phyloP scores from a whole-genome alignment of 2,329 filamentous ascomycete genomes.

The Fusarium sp. region DNA sequence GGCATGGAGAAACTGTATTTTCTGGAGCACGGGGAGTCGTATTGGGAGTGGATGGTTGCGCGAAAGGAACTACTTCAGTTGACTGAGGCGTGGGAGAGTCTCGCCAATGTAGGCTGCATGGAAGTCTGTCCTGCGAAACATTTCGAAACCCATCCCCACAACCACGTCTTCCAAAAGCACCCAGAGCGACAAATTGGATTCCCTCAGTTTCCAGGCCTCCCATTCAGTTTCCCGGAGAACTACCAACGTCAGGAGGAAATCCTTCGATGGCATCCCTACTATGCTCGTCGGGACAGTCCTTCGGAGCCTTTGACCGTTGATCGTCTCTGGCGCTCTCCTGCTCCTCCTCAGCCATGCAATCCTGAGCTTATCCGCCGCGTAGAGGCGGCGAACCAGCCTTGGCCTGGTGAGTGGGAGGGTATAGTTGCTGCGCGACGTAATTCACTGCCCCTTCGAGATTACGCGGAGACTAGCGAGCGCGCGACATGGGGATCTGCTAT shows the following conservation, averaged over 20 bases:
- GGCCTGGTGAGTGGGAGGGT: slow-evolving; percentile 1
- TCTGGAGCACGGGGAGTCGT: slow-evolving; percentile 2
- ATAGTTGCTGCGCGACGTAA: neutral
- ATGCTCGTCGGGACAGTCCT: neutral
- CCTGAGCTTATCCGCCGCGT: neutral
- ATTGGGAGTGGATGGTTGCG: neutral
- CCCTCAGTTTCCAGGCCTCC: slow-evolving; percentile 1
- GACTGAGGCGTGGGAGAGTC: slow-evolving; percentile 16
- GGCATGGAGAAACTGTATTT: neutral
- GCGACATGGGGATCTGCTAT: no score
- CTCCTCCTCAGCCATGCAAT: neutral
- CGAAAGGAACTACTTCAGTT: neutral
- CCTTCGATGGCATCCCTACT: slow-evolving; percentile 16
- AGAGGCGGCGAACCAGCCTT: neutral
- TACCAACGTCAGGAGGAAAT: slow-evolving; percentile 1
- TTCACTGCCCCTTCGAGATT: neutral
- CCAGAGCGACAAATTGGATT: neutral
- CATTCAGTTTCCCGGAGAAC: neutral
- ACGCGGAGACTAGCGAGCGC: neutral
- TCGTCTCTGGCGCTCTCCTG: slow-evolving; percentile 3
- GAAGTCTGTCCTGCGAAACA: slow-evolving; percentile 20
- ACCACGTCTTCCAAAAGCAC: neutral
- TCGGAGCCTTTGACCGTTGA: neutral
- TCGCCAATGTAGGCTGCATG: slow-evolving; percentile 22
- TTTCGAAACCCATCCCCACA: slow-evolving; percentile 3